Evolutionary conservation across 164 flowering plant species (phyloP), one percentile per base, ranked within the genome.

Genomic region (Kingdonia uniflora): DNA sequence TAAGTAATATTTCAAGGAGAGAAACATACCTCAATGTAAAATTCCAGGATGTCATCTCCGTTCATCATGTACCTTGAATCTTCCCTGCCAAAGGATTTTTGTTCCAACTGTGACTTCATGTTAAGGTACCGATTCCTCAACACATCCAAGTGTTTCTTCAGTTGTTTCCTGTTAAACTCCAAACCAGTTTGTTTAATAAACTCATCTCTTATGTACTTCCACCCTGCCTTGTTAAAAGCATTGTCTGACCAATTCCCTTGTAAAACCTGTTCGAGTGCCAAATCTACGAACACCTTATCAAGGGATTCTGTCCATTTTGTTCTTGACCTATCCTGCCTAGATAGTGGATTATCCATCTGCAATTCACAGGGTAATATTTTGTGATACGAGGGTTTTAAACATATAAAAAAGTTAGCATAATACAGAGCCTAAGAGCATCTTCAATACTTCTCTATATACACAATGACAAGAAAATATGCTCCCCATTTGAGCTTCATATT

Each of bases 111-210:
- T 37, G 29, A 56, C 20, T 57, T 62, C 24, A 57, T 22, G 42
- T 37, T 62, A 19, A 22, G 19, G 25, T 56, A 62, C 46, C 48
- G 17, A 20, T 48, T 62, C 47, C 66, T 62, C 35, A 62, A 17
- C 56, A 56, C 61, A 38, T 57, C 49, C 13, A 49, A 55, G 29
- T 56, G 66, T 42, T 62, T 62, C 61, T 55, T 62, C 61, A 62
- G 22, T 51, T 62, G 66, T 24, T 62, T 51, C 44, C 51, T 51
- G 19, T 62, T 26, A 38, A 56, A 62, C 6, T 44, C 39, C 26
- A 62, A 50, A 42, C 61, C 66, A 23, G 66, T 62, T 56, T 56
- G 45, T 44, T 38, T 51, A 43, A 43, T 51, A 50, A 62, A 62
- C 15, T 44, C 66, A 14, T 62, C 61, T 6, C 59, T 54, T 42